Percentiles rank a stretch among this genome's conserved stretches.
These are phyloP conservation scores for Bipolaris victoriae DNA, from an alignment of 2,329 filamentous ascomycete genomes.

Conservation along the genomic window DNA sequence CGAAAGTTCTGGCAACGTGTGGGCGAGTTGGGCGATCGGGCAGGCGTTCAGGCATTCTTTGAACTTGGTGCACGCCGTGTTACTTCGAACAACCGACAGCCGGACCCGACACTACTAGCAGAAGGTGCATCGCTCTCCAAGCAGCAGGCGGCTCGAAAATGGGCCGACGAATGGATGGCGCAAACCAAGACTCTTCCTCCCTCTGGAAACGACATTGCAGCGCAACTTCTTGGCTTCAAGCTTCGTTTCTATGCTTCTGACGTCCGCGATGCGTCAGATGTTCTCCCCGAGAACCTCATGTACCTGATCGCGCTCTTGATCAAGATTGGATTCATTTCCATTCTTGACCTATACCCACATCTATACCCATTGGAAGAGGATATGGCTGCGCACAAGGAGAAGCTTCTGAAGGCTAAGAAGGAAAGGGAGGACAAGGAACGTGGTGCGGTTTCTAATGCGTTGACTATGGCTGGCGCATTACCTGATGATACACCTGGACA, in stretches of 20 bases:
- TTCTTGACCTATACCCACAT: constrained; percentile 89
- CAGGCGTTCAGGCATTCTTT: constrained; percentile 82
- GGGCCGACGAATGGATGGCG: constrained; percentile 71
- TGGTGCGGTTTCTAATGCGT: constrained; percentile 76
- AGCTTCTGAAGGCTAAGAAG: constrained; percentile 67
- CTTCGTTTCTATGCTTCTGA: constrained; percentile 90
- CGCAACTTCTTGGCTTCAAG: constrained; percentile 96
- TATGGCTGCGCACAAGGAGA: constrained; percentile 76
- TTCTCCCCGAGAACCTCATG: constrained; percentile 88
- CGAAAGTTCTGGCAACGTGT: constrained; percentile 79
- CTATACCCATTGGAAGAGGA: constrained; percentile 82
- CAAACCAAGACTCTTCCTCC: constrained; percentile 82
- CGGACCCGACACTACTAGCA: constrained; percentile 39
- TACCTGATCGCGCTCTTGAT: constrained; percentile 90
- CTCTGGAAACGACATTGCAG: constrained; percentile 85
- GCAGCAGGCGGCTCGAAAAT: constrained; percentile 52
- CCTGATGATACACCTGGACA: constrained; percentile 74
- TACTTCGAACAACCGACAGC: constrained; percentile 47
- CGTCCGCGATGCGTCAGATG: constrained; percentile 74
- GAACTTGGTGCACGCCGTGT: constrained; percentile 79
- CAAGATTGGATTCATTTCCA: constrained; percentile 95
- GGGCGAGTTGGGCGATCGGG: constrained; percentile 60
- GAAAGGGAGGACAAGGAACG: constrained; percentile 76
- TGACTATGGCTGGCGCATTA: constrained; percentile 84
- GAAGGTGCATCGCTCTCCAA: constrained; percentile 33